Evolutionary conservation across 2,329 filamentous ascomycete species (phyloP).

Genomic region (Zymoseptoria brevis): DNA sequence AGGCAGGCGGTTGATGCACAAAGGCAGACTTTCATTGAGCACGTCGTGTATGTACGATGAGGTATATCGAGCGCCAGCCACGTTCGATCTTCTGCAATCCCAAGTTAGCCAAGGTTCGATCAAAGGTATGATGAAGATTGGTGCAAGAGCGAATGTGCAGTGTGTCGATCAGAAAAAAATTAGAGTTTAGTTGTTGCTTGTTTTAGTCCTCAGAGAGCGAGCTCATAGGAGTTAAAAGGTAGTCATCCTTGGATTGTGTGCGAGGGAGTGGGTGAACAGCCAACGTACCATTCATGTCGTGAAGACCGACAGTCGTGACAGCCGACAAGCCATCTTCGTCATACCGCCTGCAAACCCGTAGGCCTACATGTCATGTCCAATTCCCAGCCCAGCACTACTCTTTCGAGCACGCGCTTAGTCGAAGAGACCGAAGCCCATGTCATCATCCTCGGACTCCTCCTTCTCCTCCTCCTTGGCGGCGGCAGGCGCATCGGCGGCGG

Average conservation of each 20-base stretch:
- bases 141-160: neutral
- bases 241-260: conserved; percentile 48
- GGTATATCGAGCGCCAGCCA: neutral
- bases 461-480: conserved; percentile 52
- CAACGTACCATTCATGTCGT: conserved; percentile 30
- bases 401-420: conserved; percentile 36
- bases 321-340: conserved; percentile 6
- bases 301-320: conserved; percentile 5
- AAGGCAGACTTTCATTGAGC: neutral
- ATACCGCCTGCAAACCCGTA: neutral
- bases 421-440: conserved; percentile 49
- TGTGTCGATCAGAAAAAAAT: conserved; percentile 57
- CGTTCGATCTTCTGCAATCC: neutral
- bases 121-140: neutral
- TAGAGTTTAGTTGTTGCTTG: conserved; percentile 59
- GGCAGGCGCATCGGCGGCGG: conserved; percentile 44
- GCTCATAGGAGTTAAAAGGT: conserved; percentile 57
- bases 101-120: neutral
- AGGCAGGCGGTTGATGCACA: neutral
- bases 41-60: neutral
- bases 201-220: conserved; percentile 51
- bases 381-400: conserved; percentile 6
- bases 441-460: conserved; percentile 51
- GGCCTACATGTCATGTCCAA: neutral
- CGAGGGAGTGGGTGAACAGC: conserved; percentile 5